These are phyloP conservation scores for Penicillium sclerotigenum DNA, from an alignment of 2,329 filamentous ascomycete genomes.

Conservation along the genomic window DNA sequence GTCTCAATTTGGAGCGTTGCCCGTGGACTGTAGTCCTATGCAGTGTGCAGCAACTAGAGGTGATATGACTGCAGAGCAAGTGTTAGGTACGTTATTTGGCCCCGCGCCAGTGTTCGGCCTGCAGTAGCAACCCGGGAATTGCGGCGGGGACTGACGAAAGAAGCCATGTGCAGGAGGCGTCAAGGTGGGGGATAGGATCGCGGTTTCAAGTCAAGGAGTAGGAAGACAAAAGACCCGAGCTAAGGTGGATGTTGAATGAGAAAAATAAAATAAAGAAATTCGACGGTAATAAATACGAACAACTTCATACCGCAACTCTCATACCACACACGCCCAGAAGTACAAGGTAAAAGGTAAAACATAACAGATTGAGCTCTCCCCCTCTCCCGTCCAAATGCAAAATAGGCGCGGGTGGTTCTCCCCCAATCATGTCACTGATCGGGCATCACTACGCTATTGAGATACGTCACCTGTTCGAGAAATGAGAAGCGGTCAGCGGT, in stretches of 20 bases:
- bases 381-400: neutral
- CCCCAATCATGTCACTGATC: constrained; percentile 44
- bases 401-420: neutral
- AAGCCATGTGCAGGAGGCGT: constrained; percentile 12
- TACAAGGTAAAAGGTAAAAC: neutral
- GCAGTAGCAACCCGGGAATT: constrained; percentile 4
- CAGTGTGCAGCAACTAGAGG: constrained; percentile 11
- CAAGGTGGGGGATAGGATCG: constrained; percentile 1
- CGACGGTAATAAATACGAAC: neutral
- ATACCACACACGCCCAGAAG: neutral
- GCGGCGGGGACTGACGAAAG: constrained; percentile 6
- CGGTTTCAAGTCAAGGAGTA: constrained; percentile 5
- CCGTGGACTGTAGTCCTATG: constrained; percentile 1
- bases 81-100: neutral
- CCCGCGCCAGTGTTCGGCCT: neutral
- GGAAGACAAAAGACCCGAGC: constrained; percentile 7
- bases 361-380: neutral
- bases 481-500: constrained; percentile 28
- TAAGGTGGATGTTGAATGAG: neutral
- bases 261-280: constrained; percentile 1
- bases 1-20: neutral
- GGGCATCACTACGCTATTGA: constrained; percentile 72
- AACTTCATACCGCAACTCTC: neutral
- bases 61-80: constrained; percentile 7
- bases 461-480: constrained; percentile 59